Conservation (phyloP, 1,284 basidiomycete genomes). For the Peniophora sp. region DNA sequence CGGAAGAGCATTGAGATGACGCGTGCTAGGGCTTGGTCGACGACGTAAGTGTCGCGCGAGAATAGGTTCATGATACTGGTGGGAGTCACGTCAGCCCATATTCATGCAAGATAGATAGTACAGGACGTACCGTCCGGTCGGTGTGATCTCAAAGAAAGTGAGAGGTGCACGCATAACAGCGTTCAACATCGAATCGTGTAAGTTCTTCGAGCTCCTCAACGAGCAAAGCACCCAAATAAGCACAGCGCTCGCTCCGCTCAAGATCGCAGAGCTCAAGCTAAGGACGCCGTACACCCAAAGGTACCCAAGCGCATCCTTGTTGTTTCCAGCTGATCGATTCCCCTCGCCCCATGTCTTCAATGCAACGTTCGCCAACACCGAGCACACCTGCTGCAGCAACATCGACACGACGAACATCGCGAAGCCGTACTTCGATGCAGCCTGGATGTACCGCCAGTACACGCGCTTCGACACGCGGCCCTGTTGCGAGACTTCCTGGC, state of each 20-base stretch:
- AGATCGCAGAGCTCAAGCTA: constrained; percentile 41
- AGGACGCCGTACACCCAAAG: constrained; percentile 57
- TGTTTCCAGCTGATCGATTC: constrained; percentile 56
- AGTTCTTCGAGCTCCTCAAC: constrained; percentile 61
- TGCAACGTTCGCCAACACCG: constrained; percentile 58
- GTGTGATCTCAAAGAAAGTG: constrained; percentile 83
- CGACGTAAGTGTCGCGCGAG: constrained; percentile 87
- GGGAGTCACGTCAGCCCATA: background rate
- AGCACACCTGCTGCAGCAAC: constrained; percentile 44
- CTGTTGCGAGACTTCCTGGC: constrained; percentile 77
- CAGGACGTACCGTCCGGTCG: constrained; percentile 56
- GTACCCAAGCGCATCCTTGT: constrained; percentile 51
- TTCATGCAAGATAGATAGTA: background rate
- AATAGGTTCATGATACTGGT: constrained; percentile 79
- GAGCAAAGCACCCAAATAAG: constrained; percentile 77
- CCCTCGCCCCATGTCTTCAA: constrained; percentile 77
- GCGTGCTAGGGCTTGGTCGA: constrained; percentile 76
- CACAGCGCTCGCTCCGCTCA: constrained; percentile 49
- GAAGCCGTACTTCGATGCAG: constrained; percentile 73
- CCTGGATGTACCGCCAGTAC: constrained; percentile 73
- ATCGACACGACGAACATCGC: constrained; percentile 56
- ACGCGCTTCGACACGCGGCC: constrained; percentile 76
- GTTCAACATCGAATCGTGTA: constrained; percentile 81
- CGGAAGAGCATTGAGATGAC: constrained; percentile 64
- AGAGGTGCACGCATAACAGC: constrained; percentile 79